Evolutionary conservation across 208 protist genomes (phyloP).

Genomic region (Leishmania tarentolae): DNA sequence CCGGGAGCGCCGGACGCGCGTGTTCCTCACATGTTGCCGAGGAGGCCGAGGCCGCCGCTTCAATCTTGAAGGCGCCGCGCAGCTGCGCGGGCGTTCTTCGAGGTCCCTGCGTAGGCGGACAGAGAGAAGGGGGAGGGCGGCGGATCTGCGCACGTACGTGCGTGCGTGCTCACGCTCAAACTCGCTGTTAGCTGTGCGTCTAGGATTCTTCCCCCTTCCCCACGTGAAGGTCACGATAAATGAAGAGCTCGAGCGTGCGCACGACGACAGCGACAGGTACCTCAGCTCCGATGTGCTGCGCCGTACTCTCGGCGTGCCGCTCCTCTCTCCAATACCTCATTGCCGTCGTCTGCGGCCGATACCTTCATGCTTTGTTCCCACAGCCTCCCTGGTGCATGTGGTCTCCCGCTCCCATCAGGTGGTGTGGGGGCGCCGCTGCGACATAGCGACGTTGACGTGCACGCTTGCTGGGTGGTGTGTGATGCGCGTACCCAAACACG

Average conservation of each 20-base stretch:
- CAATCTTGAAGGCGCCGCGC: conserved; percentile 89
- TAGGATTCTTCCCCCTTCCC: background rate
- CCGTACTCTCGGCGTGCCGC: background rate
- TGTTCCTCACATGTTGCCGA: conserved; percentile 96
- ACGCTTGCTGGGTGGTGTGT: background rate
- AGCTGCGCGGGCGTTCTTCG: conserved; percentile 46
- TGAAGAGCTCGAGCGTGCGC: background rate
- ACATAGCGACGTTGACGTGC: background rate
- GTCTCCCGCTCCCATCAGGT: background rate
- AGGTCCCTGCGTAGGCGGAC: background rate
- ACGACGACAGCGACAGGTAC: background rate
- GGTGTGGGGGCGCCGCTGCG: background rate
- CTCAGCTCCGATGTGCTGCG: background rate
- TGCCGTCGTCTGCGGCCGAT: background rate
- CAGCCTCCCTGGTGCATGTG: background rate
- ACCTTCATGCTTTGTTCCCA: background rate
- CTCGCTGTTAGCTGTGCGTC: background rate
- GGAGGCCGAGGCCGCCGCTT: conserved; percentile 97
- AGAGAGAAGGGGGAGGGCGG: background rate
- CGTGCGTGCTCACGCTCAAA: no score
- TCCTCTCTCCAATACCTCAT: background rate
- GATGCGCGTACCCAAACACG: background rate
- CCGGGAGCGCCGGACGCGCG: conserved; percentile 95
- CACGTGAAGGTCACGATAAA: background rate
- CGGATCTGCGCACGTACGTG: background rate